These are phyloP conservation scores for Chlamydomonas eustigma DNA, from an alignment of 139 green algal genomes.

Conservation along the genomic window DNA sequence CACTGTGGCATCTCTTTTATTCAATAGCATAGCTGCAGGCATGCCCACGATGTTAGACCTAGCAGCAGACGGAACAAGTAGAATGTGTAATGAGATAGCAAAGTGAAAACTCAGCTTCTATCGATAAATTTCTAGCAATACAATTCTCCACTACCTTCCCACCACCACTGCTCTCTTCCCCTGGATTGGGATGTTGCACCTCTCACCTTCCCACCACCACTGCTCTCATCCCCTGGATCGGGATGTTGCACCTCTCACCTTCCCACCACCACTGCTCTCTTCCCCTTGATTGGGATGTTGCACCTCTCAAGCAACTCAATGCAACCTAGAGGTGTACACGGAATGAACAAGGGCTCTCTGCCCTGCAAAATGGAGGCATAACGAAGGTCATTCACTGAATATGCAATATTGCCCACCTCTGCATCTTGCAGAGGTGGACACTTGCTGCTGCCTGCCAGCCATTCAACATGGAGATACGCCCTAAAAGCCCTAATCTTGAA, in stretches of 20 bases:
- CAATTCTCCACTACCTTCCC: not conserved
- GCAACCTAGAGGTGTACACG: slow-evolving; percentile 88
- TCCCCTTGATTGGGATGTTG: slow-evolving; percentile 14
- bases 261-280: not conserved
- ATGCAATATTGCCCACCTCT: too few relatives aligned
- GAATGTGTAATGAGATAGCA: slow-evolving; percentile 1
- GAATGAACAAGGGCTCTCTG: slow-evolving; percentile 17
- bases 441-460: too few relatives aligned
- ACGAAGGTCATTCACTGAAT: too few relatives aligned
- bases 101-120: too few relatives aligned
- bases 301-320: slow-evolving; percentile 38
- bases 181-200: slow-evolving; percentile 15
- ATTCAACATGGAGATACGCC: too few relatives aligned
- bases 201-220: not conserved
- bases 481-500: too few relatives aligned
- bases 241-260: slow-evolving; percentile 2
- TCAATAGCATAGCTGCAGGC: slow-evolving; percentile 88
- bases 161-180: slow-evolving; percentile 3
- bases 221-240: slow-evolving; percentile 8
- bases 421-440: too few relatives aligned
- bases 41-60: slow-evolving; percentile 91
- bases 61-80: not conserved
- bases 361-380: slow-evolving; percentile 5
- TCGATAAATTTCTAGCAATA: too few relatives aligned
- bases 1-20: slow-evolving; percentile 77